Conservation (phyloP, 805 yeast genomes). For the Priceomyces castillae region DNA sequence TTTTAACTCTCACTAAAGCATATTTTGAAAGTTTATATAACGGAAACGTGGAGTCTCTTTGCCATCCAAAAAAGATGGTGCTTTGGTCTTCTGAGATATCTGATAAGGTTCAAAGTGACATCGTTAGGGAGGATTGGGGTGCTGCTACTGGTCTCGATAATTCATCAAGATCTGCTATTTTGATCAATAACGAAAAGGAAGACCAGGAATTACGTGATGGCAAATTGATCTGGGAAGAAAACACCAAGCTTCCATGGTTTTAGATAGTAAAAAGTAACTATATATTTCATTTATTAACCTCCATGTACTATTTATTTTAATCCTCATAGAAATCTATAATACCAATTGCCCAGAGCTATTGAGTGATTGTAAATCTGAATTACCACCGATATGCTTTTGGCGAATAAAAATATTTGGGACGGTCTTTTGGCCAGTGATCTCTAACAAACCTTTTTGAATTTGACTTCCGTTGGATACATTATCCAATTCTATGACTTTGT, state of each 20-base stretch:
- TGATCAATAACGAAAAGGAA: slow-evolving; percentile 24
- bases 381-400: slow-evolving; percentile 40
- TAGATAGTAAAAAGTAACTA: slow-evolving; percentile 10
- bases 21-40: slow-evolving; percentile 6
- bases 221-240: slow-evolving; percentile 39
- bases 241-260: slow-evolving; percentile 44
- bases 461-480: slow-evolving; percentile 21
- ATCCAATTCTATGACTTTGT: slow-evolving; percentile 30
- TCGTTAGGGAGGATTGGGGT: slow-evolving; percentile 19
- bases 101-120: slow-evolving; percentile 9
- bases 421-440: slow-evolving; percentile 33
- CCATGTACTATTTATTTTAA: no score
- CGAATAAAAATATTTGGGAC: slow-evolving; percentile 38
- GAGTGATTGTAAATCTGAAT: slow-evolving; percentile 33
- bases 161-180: slow-evolving; percentile 34
- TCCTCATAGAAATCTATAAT: slow-evolving; percentile 4
- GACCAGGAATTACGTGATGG: slow-evolving; percentile 23
- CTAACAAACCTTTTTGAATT: slow-evolving; percentile 28
- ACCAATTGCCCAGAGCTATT: slow-evolving; percentile 21
- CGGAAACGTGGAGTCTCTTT: background rate
- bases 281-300: background rate
- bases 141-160: slow-evolving; percentile 18
- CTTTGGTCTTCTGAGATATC: slow-evolving; percentile 37
- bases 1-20: slow-evolving; percentile 13
- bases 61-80: slow-evolving; percentile 15